Conservation (phyloP, 1,284 basidiomycete genomes). For the Salmacisia buchloeana region DNA sequence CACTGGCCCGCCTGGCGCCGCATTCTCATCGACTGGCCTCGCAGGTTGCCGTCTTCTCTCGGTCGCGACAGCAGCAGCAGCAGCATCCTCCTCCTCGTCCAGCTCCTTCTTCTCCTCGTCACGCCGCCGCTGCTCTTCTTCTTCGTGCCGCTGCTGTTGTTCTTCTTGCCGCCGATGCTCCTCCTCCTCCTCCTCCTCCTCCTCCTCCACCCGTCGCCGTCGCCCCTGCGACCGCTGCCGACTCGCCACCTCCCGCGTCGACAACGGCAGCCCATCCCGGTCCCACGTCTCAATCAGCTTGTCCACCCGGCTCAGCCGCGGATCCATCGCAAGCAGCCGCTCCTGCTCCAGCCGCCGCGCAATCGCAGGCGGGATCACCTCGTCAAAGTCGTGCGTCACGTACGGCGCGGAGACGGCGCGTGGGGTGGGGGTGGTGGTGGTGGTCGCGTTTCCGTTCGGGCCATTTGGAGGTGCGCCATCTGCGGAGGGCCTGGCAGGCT, state of each 20-base stretch:
- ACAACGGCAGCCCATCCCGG: conserved; percentile 30
- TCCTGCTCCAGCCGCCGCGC: conserved; percentile 35
- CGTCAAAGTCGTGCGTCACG: conserved; percentile 28
- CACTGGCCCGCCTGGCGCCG: not conserved
- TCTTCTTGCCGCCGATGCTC: not conserved
- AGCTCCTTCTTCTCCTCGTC: too few species aligned
- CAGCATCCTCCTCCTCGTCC: not conserved
- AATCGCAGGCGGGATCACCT: conserved; percentile 35
- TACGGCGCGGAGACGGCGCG: conserved; percentile 14
- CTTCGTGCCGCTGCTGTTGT: conserved; percentile 10
- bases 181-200: conserved; percentile 9
- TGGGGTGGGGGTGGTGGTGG: too few species aligned
- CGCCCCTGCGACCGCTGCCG: conserved; percentile 1
- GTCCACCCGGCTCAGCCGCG: conserved; percentile 25
- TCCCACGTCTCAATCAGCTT: conserved; percentile 43
- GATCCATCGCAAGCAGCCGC: conserved; percentile 19
- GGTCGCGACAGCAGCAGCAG: not conserved
- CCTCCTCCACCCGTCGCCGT: conserved; percentile 5
- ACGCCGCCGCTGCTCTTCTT: not conserved
- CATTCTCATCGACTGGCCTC: not conserved
- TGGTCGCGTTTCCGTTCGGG: too few species aligned
- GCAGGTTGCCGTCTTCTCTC: not conserved
- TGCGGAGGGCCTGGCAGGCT: too few species aligned
- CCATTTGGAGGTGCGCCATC: too few species aligned
- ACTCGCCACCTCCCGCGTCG: conserved; percentile 19